phyloP scores from a whole-genome alignment of 1,139 yeast genomes.

The Geotrichum phurueaensis region DNA sequence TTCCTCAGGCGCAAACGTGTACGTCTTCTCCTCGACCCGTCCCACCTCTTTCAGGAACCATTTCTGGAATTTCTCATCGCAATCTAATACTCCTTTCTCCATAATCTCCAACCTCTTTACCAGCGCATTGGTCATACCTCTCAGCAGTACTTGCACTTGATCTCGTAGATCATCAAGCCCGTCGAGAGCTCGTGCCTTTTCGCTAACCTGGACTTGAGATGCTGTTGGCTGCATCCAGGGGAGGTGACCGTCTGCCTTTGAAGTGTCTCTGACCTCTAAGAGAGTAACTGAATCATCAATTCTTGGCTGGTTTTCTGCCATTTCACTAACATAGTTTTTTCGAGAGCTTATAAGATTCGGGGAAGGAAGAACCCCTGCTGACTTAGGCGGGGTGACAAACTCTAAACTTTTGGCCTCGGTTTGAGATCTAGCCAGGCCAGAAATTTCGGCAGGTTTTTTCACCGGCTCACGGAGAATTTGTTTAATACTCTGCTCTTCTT shows the following conservation, averaged over 20 bases:
- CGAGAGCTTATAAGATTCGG: not conserved
- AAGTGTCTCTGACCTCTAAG: not conserved
- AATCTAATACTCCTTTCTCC: constrained; percentile 2
- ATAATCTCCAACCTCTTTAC: constrained; percentile 3
- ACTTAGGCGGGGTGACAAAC: not conserved
- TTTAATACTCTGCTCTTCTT: not conserved
- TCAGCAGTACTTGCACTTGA: constrained; percentile 1
- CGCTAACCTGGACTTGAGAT: constrained; percentile 1
- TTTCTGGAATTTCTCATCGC: not conserved
- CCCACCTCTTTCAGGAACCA: constrained; percentile 6
- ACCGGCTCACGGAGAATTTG: not conserved
- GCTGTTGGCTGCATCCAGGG: constrained; percentile 7
- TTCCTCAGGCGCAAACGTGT: not conserved
- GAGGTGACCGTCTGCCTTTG: not conserved
- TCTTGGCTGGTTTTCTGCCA: not conserved
- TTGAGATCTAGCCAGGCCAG: not conserved
- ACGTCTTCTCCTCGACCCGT: not conserved
- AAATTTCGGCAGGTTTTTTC: not conserved
- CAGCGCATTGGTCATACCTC: not conserved
- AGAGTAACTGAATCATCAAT: not conserved
- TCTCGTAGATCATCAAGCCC: constrained; percentile 1
- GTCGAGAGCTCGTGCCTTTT: not conserved
- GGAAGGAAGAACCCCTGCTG: not conserved
- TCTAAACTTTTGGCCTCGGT: not conserved
- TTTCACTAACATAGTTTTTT: not conserved